phyloP scores from a whole-genome alignment of 139 green algal genomes.

The Picochlorum sp. region DNA sequence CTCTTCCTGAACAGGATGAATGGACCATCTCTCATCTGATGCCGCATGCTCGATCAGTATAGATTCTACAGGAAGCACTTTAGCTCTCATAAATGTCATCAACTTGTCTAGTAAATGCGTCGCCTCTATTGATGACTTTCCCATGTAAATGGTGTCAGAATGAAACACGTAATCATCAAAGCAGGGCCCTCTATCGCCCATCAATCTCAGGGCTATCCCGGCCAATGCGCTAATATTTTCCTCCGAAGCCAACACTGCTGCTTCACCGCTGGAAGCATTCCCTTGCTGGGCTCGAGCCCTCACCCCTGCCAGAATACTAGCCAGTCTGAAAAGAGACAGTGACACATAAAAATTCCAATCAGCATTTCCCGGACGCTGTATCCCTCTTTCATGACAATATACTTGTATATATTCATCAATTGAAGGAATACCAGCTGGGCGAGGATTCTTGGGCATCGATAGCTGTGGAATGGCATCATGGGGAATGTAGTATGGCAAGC shows the following conservation, averaged over 20 bases:
- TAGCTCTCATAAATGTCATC: conserved; percentile 64
- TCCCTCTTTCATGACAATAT: conserved; percentile 57
- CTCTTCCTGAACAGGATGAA: conserved; percentile 69
- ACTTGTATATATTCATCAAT: conserved; percentile 63
- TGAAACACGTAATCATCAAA: too few species aligned
- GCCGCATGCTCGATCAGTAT: conserved; percentile 42
- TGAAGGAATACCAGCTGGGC: conserved; percentile 63
- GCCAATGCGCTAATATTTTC: conserved; percentile 54
- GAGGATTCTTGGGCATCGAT: conserved; percentile 14
- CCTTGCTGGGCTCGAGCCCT: conserved; percentile 57
- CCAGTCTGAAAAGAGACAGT: conserved; percentile 80
- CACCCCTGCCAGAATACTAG: conserved; percentile 87
- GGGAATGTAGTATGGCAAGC: conserved; percentile 78
- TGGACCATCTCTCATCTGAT: conserved; percentile 53
- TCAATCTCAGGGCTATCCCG: conserved; percentile 32
- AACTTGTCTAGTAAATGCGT: conserved; percentile 39
- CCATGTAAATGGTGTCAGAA: not conserved
- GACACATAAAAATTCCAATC: conserved; percentile 88
- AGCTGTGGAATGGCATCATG: not conserved
- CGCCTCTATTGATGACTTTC: conserved; percentile 30
- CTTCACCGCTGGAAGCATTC: conserved; percentile 75
- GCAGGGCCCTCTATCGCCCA: not conserved
- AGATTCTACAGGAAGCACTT: conserved; percentile 55
- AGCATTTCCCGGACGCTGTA: conserved; percentile 25
- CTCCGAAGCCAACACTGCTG: conserved; percentile 45